These are phyloP conservation scores for Sideroxylon spinosum DNA, from an alignment of 179 eudicot species.

Conservation along the genomic window DNA sequence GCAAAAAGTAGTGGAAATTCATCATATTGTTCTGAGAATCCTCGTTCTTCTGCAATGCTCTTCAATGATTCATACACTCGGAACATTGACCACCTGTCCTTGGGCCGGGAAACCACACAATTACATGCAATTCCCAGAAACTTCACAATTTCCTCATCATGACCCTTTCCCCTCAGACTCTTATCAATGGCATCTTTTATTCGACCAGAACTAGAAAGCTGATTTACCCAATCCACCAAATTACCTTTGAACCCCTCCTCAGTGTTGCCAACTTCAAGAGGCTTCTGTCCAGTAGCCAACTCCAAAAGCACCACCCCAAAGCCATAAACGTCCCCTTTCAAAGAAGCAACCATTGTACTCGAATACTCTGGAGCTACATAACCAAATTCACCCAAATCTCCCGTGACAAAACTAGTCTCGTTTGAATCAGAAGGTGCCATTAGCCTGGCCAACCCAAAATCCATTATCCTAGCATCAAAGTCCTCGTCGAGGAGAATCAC, in stretches of 20 bases:
- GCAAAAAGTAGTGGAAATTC: conserved; percentile 71
- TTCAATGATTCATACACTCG: conserved; percentile 63
- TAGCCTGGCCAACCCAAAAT: conserved; percentile 66
- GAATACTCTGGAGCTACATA: conserved; percentile 83
- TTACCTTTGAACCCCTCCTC: conserved; percentile 71
- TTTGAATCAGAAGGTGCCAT: conserved; percentile 45
- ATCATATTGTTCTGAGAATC: conserved; percentile 57
- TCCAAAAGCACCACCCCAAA: conserved; percentile 80
- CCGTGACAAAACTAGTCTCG: conserved; percentile 55
- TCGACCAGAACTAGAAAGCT: conserved; percentile 47
- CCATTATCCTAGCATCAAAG: conserved; percentile 70
- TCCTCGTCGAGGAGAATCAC: conserved; percentile 79
- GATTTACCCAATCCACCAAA: conserved; percentile 77
- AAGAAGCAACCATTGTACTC: conserved; percentile 66
- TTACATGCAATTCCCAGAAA: conserved; percentile 63
- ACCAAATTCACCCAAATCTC: conserved; percentile 80
- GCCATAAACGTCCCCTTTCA: conserved; percentile 73
- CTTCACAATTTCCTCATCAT: conserved; percentile 68
- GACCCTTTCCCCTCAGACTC: conserved; percentile 51
- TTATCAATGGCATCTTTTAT: conserved; percentile 70
- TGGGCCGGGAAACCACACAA: conserved; percentile 66
- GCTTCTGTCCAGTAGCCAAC: conserved; percentile 71
- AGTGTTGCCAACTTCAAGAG: conserved; percentile 46
- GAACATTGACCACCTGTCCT: conserved; percentile 75
- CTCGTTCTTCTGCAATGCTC: conserved; percentile 58